Evolutionary conservation across 2,329 filamentous ascomycete genomes (phyloP).

Genomic region (Nemania sp.): DNA sequence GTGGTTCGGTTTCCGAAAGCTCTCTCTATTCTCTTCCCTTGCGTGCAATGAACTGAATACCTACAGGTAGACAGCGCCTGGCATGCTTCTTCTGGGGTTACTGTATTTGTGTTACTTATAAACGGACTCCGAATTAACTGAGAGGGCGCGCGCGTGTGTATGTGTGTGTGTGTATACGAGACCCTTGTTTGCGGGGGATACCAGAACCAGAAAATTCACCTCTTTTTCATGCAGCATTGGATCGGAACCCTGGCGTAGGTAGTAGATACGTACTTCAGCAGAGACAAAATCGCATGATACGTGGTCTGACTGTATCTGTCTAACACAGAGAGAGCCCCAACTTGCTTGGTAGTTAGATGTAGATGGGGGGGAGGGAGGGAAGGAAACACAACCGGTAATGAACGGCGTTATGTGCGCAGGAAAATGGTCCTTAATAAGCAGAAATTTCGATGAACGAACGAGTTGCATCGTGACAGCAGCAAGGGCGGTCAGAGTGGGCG

Average conservation of each 20-base stretch:
- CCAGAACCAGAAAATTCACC: neutral
- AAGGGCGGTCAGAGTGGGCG: neutral
- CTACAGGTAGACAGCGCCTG: no score
- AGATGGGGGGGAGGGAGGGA: neutral
- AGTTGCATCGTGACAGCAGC: slow-evolving; percentile 6
- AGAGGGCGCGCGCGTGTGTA: no score
- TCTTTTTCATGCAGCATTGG: neutral
- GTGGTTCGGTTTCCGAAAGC: neutral
- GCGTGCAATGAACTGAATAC: no score
- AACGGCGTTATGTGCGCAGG: neutral
- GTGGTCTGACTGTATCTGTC: no score
- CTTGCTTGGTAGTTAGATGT: no score
- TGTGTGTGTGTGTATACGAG: no score
- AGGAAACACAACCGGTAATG: neutral
- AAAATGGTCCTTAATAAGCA: neutral
- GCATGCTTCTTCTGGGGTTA: no score
- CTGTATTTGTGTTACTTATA: neutral
- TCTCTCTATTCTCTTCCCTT: no score
- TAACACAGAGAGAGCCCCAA: no score
- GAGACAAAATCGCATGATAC: neutral
- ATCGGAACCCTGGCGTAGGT: no score
- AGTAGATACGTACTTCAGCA: no score
- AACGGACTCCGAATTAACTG: slow-evolving; percentile 14
- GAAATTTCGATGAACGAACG: neutral
- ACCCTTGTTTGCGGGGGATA: neutral